These are phyloP conservation scores for Dispira parvispora DNA, from an alignment of 192 early-diverging fungal genomes.

Conservation along the genomic window DNA sequence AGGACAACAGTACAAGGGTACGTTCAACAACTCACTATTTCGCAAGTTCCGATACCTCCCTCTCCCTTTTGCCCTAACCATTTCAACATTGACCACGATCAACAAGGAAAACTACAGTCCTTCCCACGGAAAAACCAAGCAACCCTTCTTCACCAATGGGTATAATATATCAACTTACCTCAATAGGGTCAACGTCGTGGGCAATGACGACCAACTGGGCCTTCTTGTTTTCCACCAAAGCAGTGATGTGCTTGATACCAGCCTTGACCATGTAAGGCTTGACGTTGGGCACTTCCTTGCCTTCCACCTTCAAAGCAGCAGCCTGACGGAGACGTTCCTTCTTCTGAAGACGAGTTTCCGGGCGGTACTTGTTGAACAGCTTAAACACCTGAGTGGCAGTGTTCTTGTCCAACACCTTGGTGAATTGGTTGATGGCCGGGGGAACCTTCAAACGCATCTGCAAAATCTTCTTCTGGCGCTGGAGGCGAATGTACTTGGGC, in stretches of 20 bases:
- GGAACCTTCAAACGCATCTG: constrained; percentile 98
- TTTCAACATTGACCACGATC: too few relatives aligned
- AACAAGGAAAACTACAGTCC: too few relatives aligned
- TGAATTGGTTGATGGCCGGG: constrained; percentile 99
- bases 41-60: too few relatives aligned
- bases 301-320: constrained; percentile 78
- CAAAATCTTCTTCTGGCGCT: constrained; percentile 96
- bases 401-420: constrained; percentile 95
- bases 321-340: constrained; percentile 72
- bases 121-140: too few relatives aligned
- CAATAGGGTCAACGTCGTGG: constrained; percentile 99
- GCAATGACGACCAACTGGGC: constrained; percentile 98
- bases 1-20: too few relatives aligned
- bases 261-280: constrained; percentile 97
- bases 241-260: constrained; percentile 99
- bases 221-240: constrained; percentile 97
- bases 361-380: constrained; percentile 97
- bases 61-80: too few relatives aligned
- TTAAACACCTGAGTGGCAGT: constrained; percentile 97
- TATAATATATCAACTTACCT: constrained; percentile 24
- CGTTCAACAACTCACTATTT: too few relatives aligned
- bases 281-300: constrained; percentile 69
- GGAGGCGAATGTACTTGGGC: constrained; percentile 98
- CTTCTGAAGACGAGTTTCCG: constrained; percentile 96
- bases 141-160: too few relatives aligned